Conservation (phyloP, 495 filamentous ascomycete genomes). For the Talaromyces wortmannii region DNA sequence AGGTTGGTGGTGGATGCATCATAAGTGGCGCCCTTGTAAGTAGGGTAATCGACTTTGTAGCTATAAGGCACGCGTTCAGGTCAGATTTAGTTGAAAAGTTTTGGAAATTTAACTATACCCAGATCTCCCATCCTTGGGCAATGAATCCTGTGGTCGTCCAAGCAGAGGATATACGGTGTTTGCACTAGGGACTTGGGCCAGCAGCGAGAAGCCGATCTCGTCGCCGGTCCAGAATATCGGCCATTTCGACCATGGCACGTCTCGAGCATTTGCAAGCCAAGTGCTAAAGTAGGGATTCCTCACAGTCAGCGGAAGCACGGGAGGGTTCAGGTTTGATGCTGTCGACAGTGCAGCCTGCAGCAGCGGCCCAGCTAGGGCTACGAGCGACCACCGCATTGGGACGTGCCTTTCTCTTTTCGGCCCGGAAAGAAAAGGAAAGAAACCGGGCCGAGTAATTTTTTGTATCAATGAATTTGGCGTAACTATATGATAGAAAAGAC, state of each 20-base stretch:
- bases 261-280: slow-evolving; percentile 74
- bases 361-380: slow-evolving; percentile 24
- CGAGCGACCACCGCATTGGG: slow-evolving; percentile 29
- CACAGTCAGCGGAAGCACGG: slow-evolving; percentile 80
- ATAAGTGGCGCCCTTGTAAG: slow-evolving; percentile 73
- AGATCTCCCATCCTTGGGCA: slow-evolving; percentile 42
- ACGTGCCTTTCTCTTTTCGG: background rate
- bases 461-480: background rate
- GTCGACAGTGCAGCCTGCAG: slow-evolving; percentile 27
- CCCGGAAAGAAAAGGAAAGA: background rate
- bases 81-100: background rate
- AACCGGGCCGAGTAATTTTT: background rate
- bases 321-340: slow-evolving; percentile 56
- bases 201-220: slow-evolving; percentile 73
- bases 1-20: slow-evolving; percentile 93
- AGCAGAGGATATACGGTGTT: slow-evolving; percentile 78
- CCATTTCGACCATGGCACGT: slow-evolving; percentile 85
- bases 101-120: slow-evolving; percentile 6
- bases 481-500: no score
- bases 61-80: slow-evolving; percentile 11
- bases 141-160: slow-evolving; percentile 78
- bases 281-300: slow-evolving; percentile 90
- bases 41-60: slow-evolving; percentile 63
- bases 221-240: slow-evolving; percentile 92
- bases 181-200: slow-evolving; percentile 67